phyloP scores from a whole-genome alignment of 305 asterid genomes.

The Plantago coronopus region DNA sequence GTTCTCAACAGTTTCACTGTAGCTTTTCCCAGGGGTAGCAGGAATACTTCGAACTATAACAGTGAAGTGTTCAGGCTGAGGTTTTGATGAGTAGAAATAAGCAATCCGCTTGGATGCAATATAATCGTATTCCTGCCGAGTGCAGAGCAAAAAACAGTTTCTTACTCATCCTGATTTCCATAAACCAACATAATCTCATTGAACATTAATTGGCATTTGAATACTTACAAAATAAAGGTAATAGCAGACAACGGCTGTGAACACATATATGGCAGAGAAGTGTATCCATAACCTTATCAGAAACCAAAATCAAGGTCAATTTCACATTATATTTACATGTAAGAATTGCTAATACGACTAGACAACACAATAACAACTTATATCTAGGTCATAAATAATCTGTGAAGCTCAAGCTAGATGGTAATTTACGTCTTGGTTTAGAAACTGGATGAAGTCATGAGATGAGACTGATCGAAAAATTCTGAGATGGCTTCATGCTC shows the following conservation, averaged over 20 bases:
- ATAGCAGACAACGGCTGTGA: conserved; percentile 94
- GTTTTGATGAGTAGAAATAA: conserved; percentile 66
- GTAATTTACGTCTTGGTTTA: background rate
- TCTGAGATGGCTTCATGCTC: no score
- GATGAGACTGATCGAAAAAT: no score
- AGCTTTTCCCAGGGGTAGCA: conserved; percentile 50
- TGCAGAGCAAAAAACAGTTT: conserved; percentile 36
- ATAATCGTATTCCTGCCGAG: conserved; percentile 75
- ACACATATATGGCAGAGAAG: conserved; percentile 71
- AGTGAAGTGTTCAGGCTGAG: conserved; percentile 72
- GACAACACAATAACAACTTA: background rate
- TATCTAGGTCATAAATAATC: conserved; percentile 4
- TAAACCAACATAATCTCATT: conserved; percentile 17
- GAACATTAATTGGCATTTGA: conserved; percentile 17
- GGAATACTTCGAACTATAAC: conserved; percentile 92
- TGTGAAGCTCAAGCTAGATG: conserved; percentile 12
- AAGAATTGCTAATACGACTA: conserved; percentile 18
- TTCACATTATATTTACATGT: conserved; percentile 17
- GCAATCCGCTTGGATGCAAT: conserved; percentile 69
- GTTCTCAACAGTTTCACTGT: conserved; percentile 69
- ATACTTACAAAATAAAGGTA: conserved; percentile 85
- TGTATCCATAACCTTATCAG: conserved; percentile 92
- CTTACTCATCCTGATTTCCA: conserved; percentile 17
- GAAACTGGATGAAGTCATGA: no score
- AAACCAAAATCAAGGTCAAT: conserved; percentile 32